phyloP scores from a whole-genome alignment of 2,329 filamentous ascomycete genomes.

The Raffaelea ambrosiae region DNA sequence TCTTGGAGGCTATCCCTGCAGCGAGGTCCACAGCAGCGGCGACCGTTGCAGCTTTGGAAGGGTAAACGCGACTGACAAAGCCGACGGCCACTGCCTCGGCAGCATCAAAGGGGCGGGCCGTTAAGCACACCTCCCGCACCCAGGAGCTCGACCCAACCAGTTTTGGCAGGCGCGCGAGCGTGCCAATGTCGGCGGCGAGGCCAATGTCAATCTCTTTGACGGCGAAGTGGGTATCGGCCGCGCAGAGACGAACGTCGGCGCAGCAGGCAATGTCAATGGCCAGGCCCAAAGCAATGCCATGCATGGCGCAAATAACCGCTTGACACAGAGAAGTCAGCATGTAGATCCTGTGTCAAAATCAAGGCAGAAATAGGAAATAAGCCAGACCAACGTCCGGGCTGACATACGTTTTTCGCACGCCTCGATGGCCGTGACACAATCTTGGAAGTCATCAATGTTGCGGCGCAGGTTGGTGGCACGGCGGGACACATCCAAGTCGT shows the following conservation, averaged over 20 bases:
- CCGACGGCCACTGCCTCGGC: slow-evolving; percentile 63
- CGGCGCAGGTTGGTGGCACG: slow-evolving; percentile 53
- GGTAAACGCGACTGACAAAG: slow-evolving; percentile 58
- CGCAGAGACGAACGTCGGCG: slow-evolving; percentile 62
- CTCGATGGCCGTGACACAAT: slow-evolving; percentile 66
- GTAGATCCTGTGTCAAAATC: not conserved
- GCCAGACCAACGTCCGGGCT: not conserved
- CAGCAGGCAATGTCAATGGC: slow-evolving; percentile 66
- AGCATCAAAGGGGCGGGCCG: slow-evolving; percentile 60
- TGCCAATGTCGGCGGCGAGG: slow-evolving; percentile 71
- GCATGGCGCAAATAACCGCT: slow-evolving; percentile 76
- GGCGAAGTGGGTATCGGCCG: slow-evolving; percentile 50
- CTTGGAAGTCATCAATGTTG: slow-evolving; percentile 73
- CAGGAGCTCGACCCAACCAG: slow-evolving; percentile 62
- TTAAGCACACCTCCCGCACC: slow-evolving; percentile 71
- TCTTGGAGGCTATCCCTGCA: slow-evolving; percentile 63
- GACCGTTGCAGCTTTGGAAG: slow-evolving; percentile 55
- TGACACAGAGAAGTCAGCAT: not conserved
- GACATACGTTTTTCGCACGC: slow-evolving; percentile 76
- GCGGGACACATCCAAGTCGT: slow-evolving; percentile 53
- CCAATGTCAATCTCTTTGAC: slow-evolving; percentile 82
- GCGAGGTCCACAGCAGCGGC: slow-evolving; percentile 56
- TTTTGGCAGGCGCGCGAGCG: slow-evolving; percentile 64
- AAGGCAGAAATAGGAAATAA: not conserved
- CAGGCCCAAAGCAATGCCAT: slow-evolving; percentile 70